These are phyloP conservation scores for Teunomyces aglyptinius DNA, from an alignment of 805 yeast genomes.

Conservation along the genomic window DNA sequence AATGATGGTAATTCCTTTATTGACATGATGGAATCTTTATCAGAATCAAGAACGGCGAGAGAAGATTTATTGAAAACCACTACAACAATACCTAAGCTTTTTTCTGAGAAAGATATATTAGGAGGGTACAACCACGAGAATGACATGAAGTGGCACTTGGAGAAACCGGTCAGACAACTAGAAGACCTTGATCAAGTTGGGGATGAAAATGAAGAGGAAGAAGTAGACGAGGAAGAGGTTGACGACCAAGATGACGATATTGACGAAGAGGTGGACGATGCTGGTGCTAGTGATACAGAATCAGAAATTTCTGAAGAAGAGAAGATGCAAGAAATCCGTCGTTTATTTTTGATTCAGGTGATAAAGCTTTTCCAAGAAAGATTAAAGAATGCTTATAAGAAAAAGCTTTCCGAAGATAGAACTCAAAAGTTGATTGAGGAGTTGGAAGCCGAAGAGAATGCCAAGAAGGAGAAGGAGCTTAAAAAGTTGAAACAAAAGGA, in stretches of 20 bases:
- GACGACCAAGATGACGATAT: constrained; percentile 9
- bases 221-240: constrained; percentile 6
- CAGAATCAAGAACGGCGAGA: constrained; percentile 45
- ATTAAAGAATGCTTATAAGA: constrained; percentile 73
- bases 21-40: constrained; percentile 75
- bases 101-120: too few species aligned
- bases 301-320: constrained; percentile 50
- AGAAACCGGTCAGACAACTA: constrained; percentile 28
- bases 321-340: constrained; percentile 74
- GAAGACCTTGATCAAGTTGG: constrained; percentile 43
- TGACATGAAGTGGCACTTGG: background rate
- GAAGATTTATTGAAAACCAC: constrained; percentile 20
- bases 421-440: constrained; percentile 62
- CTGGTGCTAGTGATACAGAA: constrained; percentile 35
- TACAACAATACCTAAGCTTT: too few species aligned
- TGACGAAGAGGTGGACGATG: constrained; percentile 44
- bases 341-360: constrained; percentile 75
- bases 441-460: constrained; percentile 65
- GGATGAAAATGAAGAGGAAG: constrained; percentile 29
- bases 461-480: constrained; percentile 63
- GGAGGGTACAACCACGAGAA: too few species aligned
- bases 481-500: constrained; percentile 65
- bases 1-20: constrained; percentile 78
- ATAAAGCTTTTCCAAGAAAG: constrained; percentile 74
- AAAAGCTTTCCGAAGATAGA: constrained; percentile 74